Conservation (phyloP, 208 protist species). For the Trypanosoma lewisi region DNA sequence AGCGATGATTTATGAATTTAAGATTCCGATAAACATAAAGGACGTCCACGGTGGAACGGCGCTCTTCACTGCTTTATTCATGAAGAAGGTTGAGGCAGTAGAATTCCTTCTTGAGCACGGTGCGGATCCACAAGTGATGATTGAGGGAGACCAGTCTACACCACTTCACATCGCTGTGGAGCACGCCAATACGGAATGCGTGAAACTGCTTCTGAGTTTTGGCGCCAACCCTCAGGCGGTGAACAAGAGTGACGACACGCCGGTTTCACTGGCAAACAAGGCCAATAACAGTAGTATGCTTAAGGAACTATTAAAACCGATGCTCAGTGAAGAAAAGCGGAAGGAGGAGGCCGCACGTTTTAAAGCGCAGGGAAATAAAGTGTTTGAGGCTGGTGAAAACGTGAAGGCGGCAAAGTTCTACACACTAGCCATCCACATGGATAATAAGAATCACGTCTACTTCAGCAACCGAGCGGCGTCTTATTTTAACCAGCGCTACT, state of each 20-base stretch:
- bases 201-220: conserved; percentile 62
- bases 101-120: conserved; percentile 89
- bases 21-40: conserved; percentile 60
- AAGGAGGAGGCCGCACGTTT: conserved; percentile 57
- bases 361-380: conserved; percentile 91
- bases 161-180: conserved; percentile 88
- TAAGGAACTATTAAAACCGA: conserved; percentile 72
- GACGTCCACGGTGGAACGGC: conserved; percentile 84
- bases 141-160: conserved; percentile 68
- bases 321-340: conserved; percentile 37
- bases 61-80: conserved; percentile 83
- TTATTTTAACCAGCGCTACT: conserved; percentile 87
- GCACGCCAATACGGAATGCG: conserved; percentile 62
- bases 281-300: conserved; percentile 32
- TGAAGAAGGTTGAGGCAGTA: conserved; percentile 70
- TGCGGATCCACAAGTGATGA: conserved; percentile 49
- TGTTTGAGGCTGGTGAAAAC: conserved; percentile 82
- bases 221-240: conserved; percentile 57
- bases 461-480: conserved; percentile 92
- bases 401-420: conserved; percentile 92
- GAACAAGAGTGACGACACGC: conserved; percentile 65
- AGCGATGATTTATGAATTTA: conserved; percentile 76
- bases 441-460: conserved; percentile 84
- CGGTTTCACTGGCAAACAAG: conserved; percentile 55
- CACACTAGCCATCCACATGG: conserved; percentile 87